Evolutionary conservation across 495 filamentous ascomycete genomes (phyloP), one percentile per base, ranked within the genome.

Genomic region (Hypoxylon crocopeplum): DNA sequence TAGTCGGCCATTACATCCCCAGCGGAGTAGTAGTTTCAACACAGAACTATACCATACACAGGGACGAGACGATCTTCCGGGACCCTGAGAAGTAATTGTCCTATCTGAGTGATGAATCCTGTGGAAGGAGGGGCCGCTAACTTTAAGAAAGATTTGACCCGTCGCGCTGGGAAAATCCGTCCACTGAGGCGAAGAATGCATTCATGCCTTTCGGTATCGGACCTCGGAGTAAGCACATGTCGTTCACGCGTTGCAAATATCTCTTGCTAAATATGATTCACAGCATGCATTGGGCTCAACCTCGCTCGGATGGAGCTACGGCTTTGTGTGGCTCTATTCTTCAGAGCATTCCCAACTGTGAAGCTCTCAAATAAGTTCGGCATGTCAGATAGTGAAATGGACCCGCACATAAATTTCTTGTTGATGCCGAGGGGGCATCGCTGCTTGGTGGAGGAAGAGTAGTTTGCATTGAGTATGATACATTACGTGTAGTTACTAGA

Each of bases 181-280:
- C 77, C 1, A 72, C 72, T 21, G 74, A 66, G 11, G 80, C 81
- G 73, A 81, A 78, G 40, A 72, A 80, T 34, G 70, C 71, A 5
- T 81, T 76, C 15, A 57, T 81, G 48, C 71, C 79, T 0, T 84
- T 82, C 63, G 79, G 82, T 1, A 76, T 66, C 13, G 81, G 79
- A 12, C 10, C 58, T 17, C 38, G 62, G 42, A 39, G 57, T 66
- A 46, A 45, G 48, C 46, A 27, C 15, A 71, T 69, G 13, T 7
- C 16, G 10, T 2, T 40, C 13, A 17, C n/a, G 12, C n/a, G 5
- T 13, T 10, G 15, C 13, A 7, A n/a, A n/a, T 8, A 11, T 24
- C 20, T 46, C 17, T 46, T 7, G 11, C 41, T 46, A 7, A 46
- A 2, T 1, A 22, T 16, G 24, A 32, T 13, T 5, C 33, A 41